These are phyloP conservation scores for Suhomyces kilbournensis DNA, from an alignment of 805 yeast species.

Conservation along the genomic window DNA sequence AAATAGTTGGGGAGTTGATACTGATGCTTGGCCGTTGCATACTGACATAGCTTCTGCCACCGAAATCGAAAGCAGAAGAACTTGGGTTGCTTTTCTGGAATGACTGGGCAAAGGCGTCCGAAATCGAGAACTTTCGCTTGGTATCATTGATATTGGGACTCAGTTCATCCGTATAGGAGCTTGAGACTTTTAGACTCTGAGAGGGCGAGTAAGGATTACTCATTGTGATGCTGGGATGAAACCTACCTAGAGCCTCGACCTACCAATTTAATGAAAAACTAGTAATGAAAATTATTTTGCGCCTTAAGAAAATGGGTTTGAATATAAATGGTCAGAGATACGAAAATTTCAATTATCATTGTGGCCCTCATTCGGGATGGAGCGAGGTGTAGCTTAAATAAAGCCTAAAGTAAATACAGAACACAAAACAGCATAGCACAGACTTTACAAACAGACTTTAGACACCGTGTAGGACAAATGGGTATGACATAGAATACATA, in stretches of 20 bases:
- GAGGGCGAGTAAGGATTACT: conserved; percentile 1
- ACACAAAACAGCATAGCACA: too few species aligned
- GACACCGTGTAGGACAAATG: not conserved
- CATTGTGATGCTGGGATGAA: not conserved
- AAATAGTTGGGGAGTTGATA: conserved; percentile 42
- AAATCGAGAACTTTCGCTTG: conserved; percentile 11
- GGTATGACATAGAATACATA: not conserved
- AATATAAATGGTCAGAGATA: not conserved
- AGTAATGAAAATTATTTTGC: not conserved
- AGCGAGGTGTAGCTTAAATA: not conserved
- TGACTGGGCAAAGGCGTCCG: conserved; percentile 12
- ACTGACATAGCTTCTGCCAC: conserved; percentile 41
- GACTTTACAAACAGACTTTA: not conserved
- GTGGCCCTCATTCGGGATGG: not conserved
- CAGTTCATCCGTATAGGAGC: not conserved
- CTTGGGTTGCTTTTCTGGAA: conserved; percentile 8
- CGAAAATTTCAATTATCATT: not conserved
- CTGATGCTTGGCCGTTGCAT: conserved; percentile 27
- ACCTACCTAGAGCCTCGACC: not conserved
- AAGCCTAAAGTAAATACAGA: not conserved
- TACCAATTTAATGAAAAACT: not conserved
- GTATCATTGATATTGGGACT: not conserved
- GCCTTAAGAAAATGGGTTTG: not conserved
- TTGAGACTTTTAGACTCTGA: not conserved
- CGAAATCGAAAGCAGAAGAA: conserved; percentile 25